Conservation (phyloP, 306 rosid species). For the Sindora glabra region DNA sequence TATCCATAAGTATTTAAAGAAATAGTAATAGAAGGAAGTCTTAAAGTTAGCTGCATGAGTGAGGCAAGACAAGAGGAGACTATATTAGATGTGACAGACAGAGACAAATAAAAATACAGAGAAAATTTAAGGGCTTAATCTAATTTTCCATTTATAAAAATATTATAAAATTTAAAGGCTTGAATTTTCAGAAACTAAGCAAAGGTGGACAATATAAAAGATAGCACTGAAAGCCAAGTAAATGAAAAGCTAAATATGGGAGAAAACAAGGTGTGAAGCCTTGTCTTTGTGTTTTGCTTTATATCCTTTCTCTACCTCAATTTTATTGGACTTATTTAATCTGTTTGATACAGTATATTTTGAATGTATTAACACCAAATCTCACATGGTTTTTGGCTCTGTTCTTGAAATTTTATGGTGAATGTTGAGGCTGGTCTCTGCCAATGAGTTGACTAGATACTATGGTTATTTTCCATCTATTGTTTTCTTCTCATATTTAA, state of each 20-base stretch:
- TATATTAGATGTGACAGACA: no score
- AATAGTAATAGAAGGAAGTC: no score
- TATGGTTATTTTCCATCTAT: no score
- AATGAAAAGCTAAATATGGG: constrained; percentile 21
- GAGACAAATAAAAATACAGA: no score
- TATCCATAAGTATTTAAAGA: no score
- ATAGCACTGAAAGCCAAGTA: constrained; percentile 33
- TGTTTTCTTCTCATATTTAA: constrained; percentile 70
- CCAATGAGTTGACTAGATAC: constrained; percentile 37
- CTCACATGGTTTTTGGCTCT: constrained; percentile 76
- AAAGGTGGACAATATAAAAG: constrained; percentile 19
- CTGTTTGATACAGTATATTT: constrained; percentile 27
- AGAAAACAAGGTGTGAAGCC: constrained; percentile 24
- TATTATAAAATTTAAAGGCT: no score
- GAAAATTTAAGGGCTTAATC: no score
- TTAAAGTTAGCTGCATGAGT: no score
- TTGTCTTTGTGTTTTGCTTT: constrained; percentile 57
- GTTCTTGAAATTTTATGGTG: constrained; percentile 26
- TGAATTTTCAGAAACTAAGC: constrained; percentile 26
- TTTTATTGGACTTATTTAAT: constrained; percentile 24
- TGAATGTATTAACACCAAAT: constrained; percentile 52
- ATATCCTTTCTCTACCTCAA: background rate
- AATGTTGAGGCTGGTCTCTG: constrained; percentile 27
- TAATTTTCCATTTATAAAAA: no score
- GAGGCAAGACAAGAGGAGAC: no score